Base-by-base conservation (phyloP, 2,329 filamentous ascomycete genomes). In the Blastomyces silverae region DNA sequence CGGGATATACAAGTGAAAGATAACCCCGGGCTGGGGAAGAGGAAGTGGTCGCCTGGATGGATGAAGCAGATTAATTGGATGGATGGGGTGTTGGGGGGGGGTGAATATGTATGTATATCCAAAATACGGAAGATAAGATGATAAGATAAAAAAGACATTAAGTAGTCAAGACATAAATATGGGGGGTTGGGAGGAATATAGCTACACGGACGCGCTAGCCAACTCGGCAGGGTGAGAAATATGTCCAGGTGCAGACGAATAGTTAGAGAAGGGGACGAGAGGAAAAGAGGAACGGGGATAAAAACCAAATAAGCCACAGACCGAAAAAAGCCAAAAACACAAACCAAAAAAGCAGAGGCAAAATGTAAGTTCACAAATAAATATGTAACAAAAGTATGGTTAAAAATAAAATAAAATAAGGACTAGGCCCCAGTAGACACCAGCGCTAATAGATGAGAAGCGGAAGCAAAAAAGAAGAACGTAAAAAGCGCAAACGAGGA, bases 341-440 rank as follows among this genome's bases (percentile, higher is more conserved):
- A 50, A 50, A 22, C 1, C 11, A 50, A 50, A 48, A n/a, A 22
- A 50, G 6, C n/a, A 22, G 20, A n/a, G 22, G 28, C 25, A 52
- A 52, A 28, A 28, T 25, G 25, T 28, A 22, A 37, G 34, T 37
- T 37, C 34, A 48, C 15, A 34, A 20, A 42, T 61, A 50, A 48
- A n/a, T 31, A 42, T 10, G 42, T 44, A 48, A 61, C 6, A 48
- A 31, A 25, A 52, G n/a, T 31, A 37, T 37, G 7, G 39, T 44
- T 2, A 2, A 22, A 48, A 39, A 60, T 28, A 28, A 48, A 39
- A 60, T 28, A 28, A 42, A 48, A 7, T 22, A 25, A 52, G 4
- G 11, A 22, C 22, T 48, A n/a, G 17, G 46, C 34, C 58, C 58
- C 58, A 61, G 58, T 61, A 28, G 42, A 46, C 58, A 61, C 58